These are phyloP conservation scores for Colletotrichum sidae DNA, from an alignment of 2,329 filamentous ascomycete genomes.

Conservation along the genomic window DNA sequence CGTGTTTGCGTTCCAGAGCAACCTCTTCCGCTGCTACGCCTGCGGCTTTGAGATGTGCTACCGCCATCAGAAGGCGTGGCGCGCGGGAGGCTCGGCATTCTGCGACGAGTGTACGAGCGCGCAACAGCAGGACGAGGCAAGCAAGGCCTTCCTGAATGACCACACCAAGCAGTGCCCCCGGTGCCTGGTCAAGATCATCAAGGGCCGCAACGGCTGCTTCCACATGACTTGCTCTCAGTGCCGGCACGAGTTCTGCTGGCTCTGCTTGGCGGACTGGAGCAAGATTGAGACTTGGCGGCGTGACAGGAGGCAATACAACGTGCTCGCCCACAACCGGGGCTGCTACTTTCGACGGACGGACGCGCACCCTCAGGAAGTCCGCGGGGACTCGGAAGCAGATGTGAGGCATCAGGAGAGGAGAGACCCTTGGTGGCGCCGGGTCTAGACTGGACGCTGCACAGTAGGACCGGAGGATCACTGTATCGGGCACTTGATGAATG, in stretches of 20 bases:
- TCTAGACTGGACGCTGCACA: too few species aligned
- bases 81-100: slow-evolving; percentile 30
- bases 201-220: slow-evolving; percentile 50
- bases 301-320: not conserved
- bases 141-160: slow-evolving; percentile 38
- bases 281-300: slow-evolving; percentile 11
- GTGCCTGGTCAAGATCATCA: slow-evolving; percentile 39
- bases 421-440: too few species aligned
- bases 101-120: slow-evolving; percentile 39
- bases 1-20: not conserved
- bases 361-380: too few species aligned
- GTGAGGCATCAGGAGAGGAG: too few species aligned
- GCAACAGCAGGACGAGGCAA: slow-evolving; percentile 24
- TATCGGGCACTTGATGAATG: too few species aligned
- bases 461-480: too few species aligned
- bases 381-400: too few species aligned
- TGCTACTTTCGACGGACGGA: not conserved
- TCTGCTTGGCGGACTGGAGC: slow-evolving; percentile 43
- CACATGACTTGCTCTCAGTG: slow-evolving; percentile 54
- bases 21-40: slow-evolving; percentile 40
- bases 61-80: slow-evolving; percentile 42
- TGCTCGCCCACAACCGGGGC: not conserved
- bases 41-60: slow-evolving; percentile 44
- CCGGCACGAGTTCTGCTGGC: slow-evolving; percentile 51
- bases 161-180: slow-evolving; percentile 43